Evolutionary conservation across 1,139 yeast species (phyloP), one percentile per base, ranked within the genome.

Genomic region (Pneumocystis murina): DNA sequence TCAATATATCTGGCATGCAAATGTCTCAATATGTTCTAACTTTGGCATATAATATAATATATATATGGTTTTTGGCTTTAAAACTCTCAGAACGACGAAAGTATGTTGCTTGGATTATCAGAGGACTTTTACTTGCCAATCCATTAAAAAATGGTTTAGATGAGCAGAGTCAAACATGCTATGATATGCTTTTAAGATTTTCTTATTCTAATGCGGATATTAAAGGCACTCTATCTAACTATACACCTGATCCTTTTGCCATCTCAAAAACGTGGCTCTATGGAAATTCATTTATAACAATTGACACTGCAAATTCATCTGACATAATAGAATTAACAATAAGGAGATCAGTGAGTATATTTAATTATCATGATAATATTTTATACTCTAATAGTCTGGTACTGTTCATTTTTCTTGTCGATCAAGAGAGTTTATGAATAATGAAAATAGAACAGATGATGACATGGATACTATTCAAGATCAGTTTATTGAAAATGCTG

Each of bases 31-130:
- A 86, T 71, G 77, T 85, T 48, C 74, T 82, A 35, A 77, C 83
- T 0, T 75, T 86, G 62, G 87, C 95, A 0, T 87, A 84, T 71
- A 80, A 80, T 66, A 86, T 87, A 3, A 81, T 89, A 59, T 78
- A 86, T 1, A 79, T 82, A 61, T 87, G 95, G 92, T 88, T 85
- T 69, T 74, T 87, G 68, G 83, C 85, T 64, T 79, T 88, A 70
- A 78, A 79, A 39, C 68, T 85, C 67, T 75, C 75, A n/a, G 84
- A 84, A 62, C 76, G 95, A 60, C 79, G 80, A 64, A 77, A 79
- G 60, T 71, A 87, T 60, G 80, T 86, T 0, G 79, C 87, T 1
- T 89, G 82, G 69, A 78, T 89, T 17, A 78, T 84, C 58, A 80
- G 82, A 66, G 84, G 83, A 66, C 73, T 89, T 64, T 75, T 83